Conservation (phyloP, 495 filamentous ascomycete genomes). For the Lasiosphaeria ovina region DNA sequence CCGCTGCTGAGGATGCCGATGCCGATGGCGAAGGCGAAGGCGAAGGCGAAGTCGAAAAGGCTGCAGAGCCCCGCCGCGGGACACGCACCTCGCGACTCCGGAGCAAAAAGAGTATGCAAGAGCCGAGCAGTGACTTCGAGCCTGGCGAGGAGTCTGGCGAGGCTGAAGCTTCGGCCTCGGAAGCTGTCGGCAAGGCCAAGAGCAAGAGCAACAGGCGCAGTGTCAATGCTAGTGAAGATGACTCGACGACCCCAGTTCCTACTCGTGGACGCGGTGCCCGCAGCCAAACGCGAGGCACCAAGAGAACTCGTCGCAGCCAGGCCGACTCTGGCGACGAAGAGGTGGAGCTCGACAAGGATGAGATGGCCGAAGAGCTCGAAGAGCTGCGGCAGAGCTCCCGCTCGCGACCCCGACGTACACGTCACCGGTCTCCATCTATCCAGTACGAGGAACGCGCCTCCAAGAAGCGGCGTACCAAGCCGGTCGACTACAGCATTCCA, state of each 20-base stretch:
- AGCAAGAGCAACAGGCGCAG: conserved; percentile 26
- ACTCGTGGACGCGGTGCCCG: conserved; percentile 36
- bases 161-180: conserved; percentile 45
- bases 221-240: conserved; percentile 36
- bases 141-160: conserved; percentile 64
- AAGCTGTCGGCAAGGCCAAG: conserved; percentile 31
- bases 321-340: conserved; percentile 57
- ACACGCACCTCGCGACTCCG: conserved; percentile 45
- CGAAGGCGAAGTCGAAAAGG: conserved; percentile 24
- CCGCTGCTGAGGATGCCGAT: conserved; percentile 31
- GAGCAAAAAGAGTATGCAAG: conserved; percentile 54
- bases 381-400: conserved; percentile 54
- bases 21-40: conserved; percentile 16
- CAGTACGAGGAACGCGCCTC: conserved; percentile 49
- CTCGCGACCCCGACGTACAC: conserved; percentile 50
- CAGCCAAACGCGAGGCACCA: conserved; percentile 39
- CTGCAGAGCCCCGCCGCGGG: conserved; percentile 39
- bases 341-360: conserved; percentile 62
- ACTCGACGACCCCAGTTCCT: conserved; percentile 41
- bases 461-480: conserved; percentile 41
- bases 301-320: conserved; percentile 31
- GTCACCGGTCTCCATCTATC: conserved; percentile 55
- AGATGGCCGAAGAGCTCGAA: conserved; percentile 75
- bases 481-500: conserved; percentile 57
- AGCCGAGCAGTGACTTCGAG: conserved; percentile 87